phyloP scores from a whole-genome alignment of 345 rosid genomes.

The Sapria himalayana region DNA sequence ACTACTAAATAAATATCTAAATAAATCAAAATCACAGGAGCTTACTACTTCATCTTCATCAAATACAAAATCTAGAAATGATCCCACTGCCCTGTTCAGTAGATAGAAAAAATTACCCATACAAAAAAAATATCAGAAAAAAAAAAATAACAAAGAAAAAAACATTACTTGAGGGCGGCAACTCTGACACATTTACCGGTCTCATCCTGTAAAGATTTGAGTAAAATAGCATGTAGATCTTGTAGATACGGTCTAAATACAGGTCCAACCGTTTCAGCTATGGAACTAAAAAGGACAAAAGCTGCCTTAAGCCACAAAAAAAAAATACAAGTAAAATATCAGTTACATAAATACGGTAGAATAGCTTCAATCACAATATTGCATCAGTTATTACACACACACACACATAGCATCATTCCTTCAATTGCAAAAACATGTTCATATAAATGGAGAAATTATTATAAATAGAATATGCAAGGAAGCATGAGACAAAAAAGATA shows the following conservation, averaged over 20 bases:
- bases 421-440: too few relatives aligned
- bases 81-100: slow-evolving; percentile 98
- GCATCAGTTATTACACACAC: neutral
- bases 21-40: slow-evolving; percentile 4
- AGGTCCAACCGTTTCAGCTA: slow-evolving; percentile 89
- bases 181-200: slow-evolving; percentile 80
- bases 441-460: too few relatives aligned
- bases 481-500: too few relatives aligned
- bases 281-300: slow-evolving; percentile 88
- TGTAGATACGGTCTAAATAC: slow-evolving; percentile 70
- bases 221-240: slow-evolving; percentile 77
- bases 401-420: too few relatives aligned
- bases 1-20: too few relatives aligned
- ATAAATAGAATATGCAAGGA: too few relatives aligned
- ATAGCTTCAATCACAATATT: neutral
- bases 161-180: slow-evolving; percentile 83
- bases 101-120: too few relatives aligned
- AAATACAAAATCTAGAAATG: slow-evolving; percentile 72
- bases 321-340: slow-evolving; percentile 2
- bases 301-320: slow-evolving; percentile 44
- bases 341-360: slow-evolving; percentile 1
- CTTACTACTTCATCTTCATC: slow-evolving; percentile 85
- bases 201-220: slow-evolving; percentile 86
- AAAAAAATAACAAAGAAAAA: neutral
- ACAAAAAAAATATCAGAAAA: slow-evolving; percentile 7